Evolutionary conservation across 129 eudicot genomes (phyloP), one percentile per base, ranked within the genome.

Genomic region (Ambrosia artemisiifolia): DNA sequence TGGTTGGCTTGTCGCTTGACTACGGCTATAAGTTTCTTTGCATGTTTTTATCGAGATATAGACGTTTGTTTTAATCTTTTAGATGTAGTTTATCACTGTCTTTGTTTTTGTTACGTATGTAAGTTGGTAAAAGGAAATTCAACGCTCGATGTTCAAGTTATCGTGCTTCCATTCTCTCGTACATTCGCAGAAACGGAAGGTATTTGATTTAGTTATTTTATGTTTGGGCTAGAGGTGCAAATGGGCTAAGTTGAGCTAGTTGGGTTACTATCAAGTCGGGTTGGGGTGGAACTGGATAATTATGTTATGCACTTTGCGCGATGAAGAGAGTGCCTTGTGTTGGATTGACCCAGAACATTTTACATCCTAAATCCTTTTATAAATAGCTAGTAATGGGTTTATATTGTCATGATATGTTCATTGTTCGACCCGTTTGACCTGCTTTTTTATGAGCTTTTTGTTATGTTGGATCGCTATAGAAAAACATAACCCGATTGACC

Each of bases 1-100:
- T 91, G 8, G 90, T 71, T 53, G 93, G 96, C 18, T 81, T 90
- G 63, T 89, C 91, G 4, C 80, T 93, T 73, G 96, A 93, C 60
- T 87, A 90, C 80, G 96, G 98, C 95, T 93, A 57, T 71, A 20
- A 56, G 11, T 48, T 55, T 16, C 6, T 30, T 14, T 6, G 72
- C 35, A 73, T 73, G 76, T 57, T 70, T 55, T 56, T 65, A 48
- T 48, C 24, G 35, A 11, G 68, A 59, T 38, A 9, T 69, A 12
- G 73, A 57, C 30, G 50, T 69, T 60, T 51, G 70, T 60, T 76
- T 77, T 64, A 69, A 28, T 63, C 81, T 79, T 79, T 73, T 76
- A 62, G 68, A 54, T 74, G 81, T 64, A 65, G 74, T 71, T 70
- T 71, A 63, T 69, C 48, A 61, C 36, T 63, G 81, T 24, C 28